A percentile compares a stretch with the other conserved stretches of the same genome.
phyloP scores from a whole-genome alignment of 805 yeast genomes.

The Wickerhamomyces sydowiorum region DNA sequence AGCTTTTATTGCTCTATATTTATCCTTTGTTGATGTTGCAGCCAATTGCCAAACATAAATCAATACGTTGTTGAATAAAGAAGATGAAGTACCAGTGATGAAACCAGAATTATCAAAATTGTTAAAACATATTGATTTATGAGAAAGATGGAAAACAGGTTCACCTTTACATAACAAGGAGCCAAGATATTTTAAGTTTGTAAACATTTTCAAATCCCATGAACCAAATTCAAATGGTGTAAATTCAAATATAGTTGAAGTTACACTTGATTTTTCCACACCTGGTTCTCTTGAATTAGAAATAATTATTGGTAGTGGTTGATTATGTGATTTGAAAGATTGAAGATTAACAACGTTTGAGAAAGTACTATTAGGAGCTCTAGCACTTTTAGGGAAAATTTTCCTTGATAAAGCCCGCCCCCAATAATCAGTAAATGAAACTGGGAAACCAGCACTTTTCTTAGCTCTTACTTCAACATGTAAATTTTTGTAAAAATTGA shows the following conservation, averaged over 20 bases:
- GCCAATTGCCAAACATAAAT: slow-evolving; percentile 35
- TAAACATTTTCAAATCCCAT: slow-evolving; percentile 52
- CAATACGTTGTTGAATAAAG: slow-evolving; percentile 47
- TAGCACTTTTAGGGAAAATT: slow-evolving; percentile 32
- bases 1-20: slow-evolving; percentile 29
- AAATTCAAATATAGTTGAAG: slow-evolving; percentile 49
- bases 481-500: slow-evolving; percentile 45
- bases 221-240: slow-evolving; percentile 66
- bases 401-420: slow-evolving; percentile 52
- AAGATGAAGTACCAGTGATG: slow-evolving; percentile 58
- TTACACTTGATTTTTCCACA: slow-evolving; percentile 22
- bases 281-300: slow-evolving; percentile 35
- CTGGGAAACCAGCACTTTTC: slow-evolving; percentile 44
- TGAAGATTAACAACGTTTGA: slow-evolving; percentile 30
- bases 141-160: slow-evolving; percentile 24
- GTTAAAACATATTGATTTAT: slow-evolving; percentile 34
- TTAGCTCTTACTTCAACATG: slow-evolving; percentile 50
- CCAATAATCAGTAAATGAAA: slow-evolving; percentile 65
- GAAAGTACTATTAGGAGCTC: slow-evolving; percentile 33
- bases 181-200: slow-evolving; percentile 48
- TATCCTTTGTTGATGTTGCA: slow-evolving; percentile 23
- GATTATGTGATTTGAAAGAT: slow-evolving; percentile 32
- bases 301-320: slow-evolving; percentile 46
- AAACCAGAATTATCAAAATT: slow-evolving; percentile 58
- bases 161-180: slow-evolving; percentile 38